These are phyloP conservation scores for Colletotrichum trifolii DNA, from an alignment of 2,329 filamentous ascomycete genomes.

Conservation along the genomic window DNA sequence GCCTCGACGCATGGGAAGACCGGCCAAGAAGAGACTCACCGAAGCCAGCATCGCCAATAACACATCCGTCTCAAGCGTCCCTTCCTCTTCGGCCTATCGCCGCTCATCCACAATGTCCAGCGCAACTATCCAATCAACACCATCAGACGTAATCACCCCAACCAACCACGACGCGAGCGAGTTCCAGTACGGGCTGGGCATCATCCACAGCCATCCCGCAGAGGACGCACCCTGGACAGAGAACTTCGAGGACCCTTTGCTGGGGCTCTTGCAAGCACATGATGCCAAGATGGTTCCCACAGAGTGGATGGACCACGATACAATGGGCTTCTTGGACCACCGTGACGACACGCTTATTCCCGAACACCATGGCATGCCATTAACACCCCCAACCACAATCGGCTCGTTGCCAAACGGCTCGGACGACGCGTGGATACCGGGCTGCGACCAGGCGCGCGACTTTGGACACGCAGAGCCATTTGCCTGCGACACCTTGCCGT, in stretches of 20 bases:
- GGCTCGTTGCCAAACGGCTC: conserved; percentile 15
- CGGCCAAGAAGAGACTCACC: conserved; percentile 29
- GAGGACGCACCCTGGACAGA: conserved; percentile 20
- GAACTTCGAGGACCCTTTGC: conserved; percentile 25
- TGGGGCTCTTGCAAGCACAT: conserved; percentile 16
- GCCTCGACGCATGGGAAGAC: conserved; percentile 28
- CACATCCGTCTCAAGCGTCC: neutral
- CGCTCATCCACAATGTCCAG: conserved; percentile 26
- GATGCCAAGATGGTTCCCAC: conserved; percentile 16
- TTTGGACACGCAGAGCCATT: conserved; percentile 14
- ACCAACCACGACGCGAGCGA: conserved; percentile 13
- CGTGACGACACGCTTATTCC: conserved; percentile 4
- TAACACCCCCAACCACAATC: conserved; percentile 23
- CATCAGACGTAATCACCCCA: conserved; percentile 7
- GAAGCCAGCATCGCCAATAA: conserved; percentile 1
- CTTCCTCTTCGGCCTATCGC: conserved; percentile 11
- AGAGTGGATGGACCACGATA: conserved; percentile 24
- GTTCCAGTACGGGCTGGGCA: conserved; percentile 27
- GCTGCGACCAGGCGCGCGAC: conserved; percentile 8
- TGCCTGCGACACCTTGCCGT: conserved; percentile 5
- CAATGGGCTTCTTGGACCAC: conserved; percentile 24
- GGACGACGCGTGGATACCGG: conserved; percentile 19
- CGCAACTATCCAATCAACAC: conserved; percentile 15
- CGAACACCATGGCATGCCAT: conserved; percentile 9
- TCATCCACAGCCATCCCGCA: conserved; percentile 18